A percentile compares a stretch with the other conserved stretches of the same genome.
phyloP scores from a whole-genome alignment of 768 basidiomycete genomes.

The Mycena indigotica region DNA sequence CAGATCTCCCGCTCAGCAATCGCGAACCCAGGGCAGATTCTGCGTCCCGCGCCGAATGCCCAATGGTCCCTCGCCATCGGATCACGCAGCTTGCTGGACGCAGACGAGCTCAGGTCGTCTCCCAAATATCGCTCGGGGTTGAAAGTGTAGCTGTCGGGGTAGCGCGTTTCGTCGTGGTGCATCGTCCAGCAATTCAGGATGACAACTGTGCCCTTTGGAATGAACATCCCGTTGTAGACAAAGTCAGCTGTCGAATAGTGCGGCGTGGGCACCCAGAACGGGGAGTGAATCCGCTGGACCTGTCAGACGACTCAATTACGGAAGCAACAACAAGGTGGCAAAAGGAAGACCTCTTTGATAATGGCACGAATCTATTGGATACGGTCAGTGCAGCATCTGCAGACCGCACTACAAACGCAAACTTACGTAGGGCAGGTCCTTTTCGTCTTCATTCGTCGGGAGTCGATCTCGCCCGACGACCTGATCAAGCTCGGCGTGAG shows the following conservation, averaged over 20 bases:
- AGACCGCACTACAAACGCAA: background rate
- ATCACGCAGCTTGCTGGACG: conserved; percentile 34
- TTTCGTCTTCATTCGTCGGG: conserved; percentile 29
- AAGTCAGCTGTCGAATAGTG: conserved; percentile 33
- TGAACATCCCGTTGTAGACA: conserved; percentile 33
- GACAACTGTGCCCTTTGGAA: conserved; percentile 32
- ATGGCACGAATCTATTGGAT: conserved; percentile 3
- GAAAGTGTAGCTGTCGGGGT: conserved; percentile 33
- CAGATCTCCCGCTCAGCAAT: conserved; percentile 40
- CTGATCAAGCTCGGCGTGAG: conserved; percentile 39
- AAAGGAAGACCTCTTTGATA: conserved; percentile 18
- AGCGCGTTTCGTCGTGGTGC: conserved; percentile 30
- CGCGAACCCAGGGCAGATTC: conserved; percentile 37
- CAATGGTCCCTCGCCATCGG: conserved; percentile 39
- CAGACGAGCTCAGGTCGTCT: conserved; percentile 28
- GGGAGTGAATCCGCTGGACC: conserved; percentile 24
- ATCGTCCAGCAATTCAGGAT: conserved; percentile 33
- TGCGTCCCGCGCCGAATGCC: conserved; percentile 37
- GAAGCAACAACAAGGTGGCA: too few species aligned
- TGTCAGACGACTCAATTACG: too few species aligned
- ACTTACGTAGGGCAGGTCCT: conserved; percentile 25
- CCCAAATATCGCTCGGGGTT: conserved; percentile 38
- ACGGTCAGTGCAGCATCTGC: background rate
- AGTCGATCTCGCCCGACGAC: conserved; percentile 35
- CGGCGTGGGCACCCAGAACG: conserved; percentile 31